These are phyloP conservation scores for Peltaster fructicola DNA, from an alignment of 2,329 filamentous ascomycete genomes.

Conservation along the genomic window DNA sequence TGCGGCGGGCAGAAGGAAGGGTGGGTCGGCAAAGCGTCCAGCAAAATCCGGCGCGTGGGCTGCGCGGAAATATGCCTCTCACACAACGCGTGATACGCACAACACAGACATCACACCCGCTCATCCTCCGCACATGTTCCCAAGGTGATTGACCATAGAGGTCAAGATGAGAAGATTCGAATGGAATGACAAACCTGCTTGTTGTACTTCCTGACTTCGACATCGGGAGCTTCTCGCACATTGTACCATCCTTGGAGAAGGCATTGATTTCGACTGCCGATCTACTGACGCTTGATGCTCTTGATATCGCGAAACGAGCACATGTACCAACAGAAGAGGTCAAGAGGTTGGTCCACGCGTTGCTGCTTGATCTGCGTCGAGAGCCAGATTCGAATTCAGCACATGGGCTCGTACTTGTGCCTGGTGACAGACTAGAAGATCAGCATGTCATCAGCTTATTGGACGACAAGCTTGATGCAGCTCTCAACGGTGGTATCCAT, in stretches of 20 bases:
- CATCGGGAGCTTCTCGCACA: constrained; percentile 49
- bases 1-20: no score
- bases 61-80: no score
- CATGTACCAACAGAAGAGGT: constrained; percentile 66
- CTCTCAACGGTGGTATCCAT: constrained; percentile 63
- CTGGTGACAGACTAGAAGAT: constrained; percentile 23
- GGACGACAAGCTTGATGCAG: constrained; percentile 51
- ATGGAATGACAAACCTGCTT: constrained; percentile 80
- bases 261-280: constrained; percentile 64
- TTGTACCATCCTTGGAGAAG: constrained; percentile 65
- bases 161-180: constrained; percentile 11
- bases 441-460: constrained; percentile 61
- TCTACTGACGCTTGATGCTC: constrained; percentile 64
- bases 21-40: no score
- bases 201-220: constrained; percentile 68
- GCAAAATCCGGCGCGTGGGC: no score
- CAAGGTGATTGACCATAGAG: constrained; percentile 13
- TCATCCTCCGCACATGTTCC: no score
- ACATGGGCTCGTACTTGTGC: constrained; percentile 6
- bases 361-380: constrained; percentile 51
- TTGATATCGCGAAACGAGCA: constrained; percentile 72
- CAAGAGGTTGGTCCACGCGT: constrained; percentile 49
- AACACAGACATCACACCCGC: no score
- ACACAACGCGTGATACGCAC: no score
- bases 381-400: not conserved